Evolutionary conservation across 192 early-diverging fungal genomes (phyloP), one percentile per base, ranked within the genome.

Genomic region (Backusella morwellensis): DNA sequence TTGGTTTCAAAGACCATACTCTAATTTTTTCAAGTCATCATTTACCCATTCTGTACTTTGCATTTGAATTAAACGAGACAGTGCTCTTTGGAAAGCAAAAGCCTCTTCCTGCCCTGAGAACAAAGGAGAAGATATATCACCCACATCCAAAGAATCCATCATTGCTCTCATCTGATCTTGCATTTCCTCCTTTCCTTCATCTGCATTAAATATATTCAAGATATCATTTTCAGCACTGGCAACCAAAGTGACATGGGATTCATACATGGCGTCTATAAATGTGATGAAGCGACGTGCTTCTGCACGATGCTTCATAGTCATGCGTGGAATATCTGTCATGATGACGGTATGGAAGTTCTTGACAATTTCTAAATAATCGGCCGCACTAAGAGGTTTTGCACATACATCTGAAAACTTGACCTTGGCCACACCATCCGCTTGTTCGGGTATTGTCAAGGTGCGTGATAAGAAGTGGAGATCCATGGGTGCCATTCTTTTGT

Each of bases 31-130:
- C 56, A 63, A 63, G 23, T 63, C 56, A 29, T 63, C 26, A 29
- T 63, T 63, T 12, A 92, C 88, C 94, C 94, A 95, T 52, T 90
- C 85, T 47, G 85, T 84, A 29, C 92, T 91, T 67, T 92, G 95
- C 97, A 99, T 99, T 85, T 99, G 95, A 40, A 94, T 89, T 42
- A 99, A 79, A 26, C 97, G 90, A 63, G 95, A 97, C 36, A 98
- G 81, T 6, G 97, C 96, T 66, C 97, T 86, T 84, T 95, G 93
- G 74, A 99, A 97, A 15, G 97, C 97, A 91, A 99, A 99, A 12
- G 91, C 90, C 79, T 99, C 97, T 81, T 99, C 97, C 54, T 95
- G 91, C 23, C 95, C 95, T 29, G 91, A 88, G 76, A 94, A 93
- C 32, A 94, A 88, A 3, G 93, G 85, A 73, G 84, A 87, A 35